These are phyloP conservation scores for Cephalotrichum gorgonifer DNA, from an alignment of 2,329 filamentous ascomycete species.

Conservation along the genomic window DNA sequence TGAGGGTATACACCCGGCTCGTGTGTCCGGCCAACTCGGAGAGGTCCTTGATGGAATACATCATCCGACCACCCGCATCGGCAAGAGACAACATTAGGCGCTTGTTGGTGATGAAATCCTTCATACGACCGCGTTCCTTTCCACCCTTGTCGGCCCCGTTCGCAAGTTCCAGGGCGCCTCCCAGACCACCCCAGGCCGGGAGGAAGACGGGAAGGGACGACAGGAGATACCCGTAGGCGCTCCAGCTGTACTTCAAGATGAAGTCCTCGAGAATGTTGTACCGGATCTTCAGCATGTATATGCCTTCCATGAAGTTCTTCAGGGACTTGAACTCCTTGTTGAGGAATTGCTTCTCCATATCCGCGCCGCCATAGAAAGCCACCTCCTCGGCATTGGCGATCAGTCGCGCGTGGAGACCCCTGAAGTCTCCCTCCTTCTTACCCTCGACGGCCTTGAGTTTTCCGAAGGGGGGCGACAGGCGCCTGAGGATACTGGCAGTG, in stretches of 20 bases:
- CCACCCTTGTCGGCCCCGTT: constrained; percentile 38
- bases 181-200: constrained; percentile 83
- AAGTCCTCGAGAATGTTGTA: constrained; percentile 99
- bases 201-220: constrained; percentile 90
- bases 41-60: constrained; percentile 99
- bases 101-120: constrained; percentile 98
- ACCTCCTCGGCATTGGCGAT: constrained; percentile 97
- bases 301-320: constrained; percentile 95
- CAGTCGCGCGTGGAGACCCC: constrained; percentile 78
- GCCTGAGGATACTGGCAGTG: constrained; percentile 80
- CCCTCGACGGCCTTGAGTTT: constrained; percentile 96
- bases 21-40: constrained; percentile 94
- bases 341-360: constrained; percentile 88
- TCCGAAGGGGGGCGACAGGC: constrained; percentile 87
- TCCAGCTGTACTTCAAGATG: constrained; percentile 97
- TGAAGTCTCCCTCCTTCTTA: constrained; percentile 88
- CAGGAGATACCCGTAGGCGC: constrained; percentile 88
- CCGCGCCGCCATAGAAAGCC: constrained; percentile 91
- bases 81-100: constrained; percentile 94
- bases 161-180: constrained; percentile 58
- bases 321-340: constrained; percentile 88
- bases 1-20: constrained; percentile 87
- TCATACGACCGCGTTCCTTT: constrained; percentile 80
- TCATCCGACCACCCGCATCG: constrained; percentile 94
- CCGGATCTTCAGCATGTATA: constrained; percentile 93